Conservation (phyloP, 768 basidiomycete genomes). For the Russula ochroleuca region DNA sequence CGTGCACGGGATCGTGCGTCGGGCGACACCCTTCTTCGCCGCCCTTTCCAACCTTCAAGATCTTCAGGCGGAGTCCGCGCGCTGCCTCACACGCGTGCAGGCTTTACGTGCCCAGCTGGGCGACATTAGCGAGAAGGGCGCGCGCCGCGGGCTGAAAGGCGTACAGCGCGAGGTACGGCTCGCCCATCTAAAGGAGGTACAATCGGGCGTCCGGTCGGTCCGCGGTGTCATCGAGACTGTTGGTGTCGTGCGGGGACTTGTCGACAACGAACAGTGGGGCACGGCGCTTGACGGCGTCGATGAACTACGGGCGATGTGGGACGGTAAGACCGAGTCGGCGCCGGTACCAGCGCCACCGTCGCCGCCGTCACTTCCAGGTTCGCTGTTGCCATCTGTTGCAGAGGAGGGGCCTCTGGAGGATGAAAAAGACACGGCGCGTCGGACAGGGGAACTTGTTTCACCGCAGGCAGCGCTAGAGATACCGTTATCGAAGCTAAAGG, state of each 20-base stretch:
- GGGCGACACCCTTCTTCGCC: conserved; percentile 93
- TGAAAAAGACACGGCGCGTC: conserved; percentile 23
- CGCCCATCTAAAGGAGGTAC: conserved; percentile 54
- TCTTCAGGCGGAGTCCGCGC: conserved; percentile 82
- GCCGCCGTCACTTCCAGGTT: not conserved
- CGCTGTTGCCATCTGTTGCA: conserved; percentile 33
- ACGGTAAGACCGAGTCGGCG: conserved; percentile 23
- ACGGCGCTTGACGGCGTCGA: conserved; percentile 82
- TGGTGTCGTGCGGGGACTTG: conserved; percentile 63
- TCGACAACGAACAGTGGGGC: conserved; percentile 83
- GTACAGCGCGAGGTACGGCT: conserved; percentile 61
- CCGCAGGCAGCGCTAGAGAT: conserved; percentile 32
- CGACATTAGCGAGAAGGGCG: conserved; percentile 72
- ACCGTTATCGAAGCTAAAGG: conserved; percentile 62
- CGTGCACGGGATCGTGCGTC: conserved; percentile 82
- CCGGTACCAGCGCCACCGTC: not conserved
- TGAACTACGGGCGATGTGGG: conserved; percentile 58
- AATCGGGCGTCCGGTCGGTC: conserved; percentile 59
- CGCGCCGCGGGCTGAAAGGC: conserved; percentile 74
- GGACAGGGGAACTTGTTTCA: conserved; percentile 18
- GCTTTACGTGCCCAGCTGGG: conserved; percentile 65
- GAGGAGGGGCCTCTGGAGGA: conserved; percentile 32
- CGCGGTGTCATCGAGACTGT: conserved; percentile 74
- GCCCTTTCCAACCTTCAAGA: conserved; percentile 93
- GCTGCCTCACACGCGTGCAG: conserved; percentile 72